Percentiles rank a stretch among this genome's conserved stretches.
Conservation (phyloP, 1,284 basidiomycete species). For the Golubevia sp. region DNA sequence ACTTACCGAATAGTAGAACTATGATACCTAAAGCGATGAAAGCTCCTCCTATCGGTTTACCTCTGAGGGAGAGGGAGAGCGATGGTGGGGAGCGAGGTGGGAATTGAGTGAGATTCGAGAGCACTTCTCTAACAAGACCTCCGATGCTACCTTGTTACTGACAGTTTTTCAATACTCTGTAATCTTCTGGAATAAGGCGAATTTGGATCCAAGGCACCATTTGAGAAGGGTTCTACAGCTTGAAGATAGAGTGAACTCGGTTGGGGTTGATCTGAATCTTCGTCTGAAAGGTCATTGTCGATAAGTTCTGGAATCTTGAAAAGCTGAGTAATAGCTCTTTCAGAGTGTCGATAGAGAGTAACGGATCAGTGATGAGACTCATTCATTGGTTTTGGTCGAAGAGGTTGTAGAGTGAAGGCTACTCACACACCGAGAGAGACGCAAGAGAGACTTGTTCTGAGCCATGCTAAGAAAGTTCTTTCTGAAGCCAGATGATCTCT, state of each 20-base stretch:
- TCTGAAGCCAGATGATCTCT: conserved; percentile 60
- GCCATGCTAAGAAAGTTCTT: conserved; percentile 61
- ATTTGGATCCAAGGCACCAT: too few species aligned
- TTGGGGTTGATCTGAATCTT: neutral
- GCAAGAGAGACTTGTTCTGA: conserved; percentile 55
- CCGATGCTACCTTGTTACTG: too few species aligned
- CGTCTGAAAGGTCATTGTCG: too few species aligned
- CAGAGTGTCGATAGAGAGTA: neutral
- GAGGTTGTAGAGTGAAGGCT: neutral
- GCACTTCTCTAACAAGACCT: too few species aligned
- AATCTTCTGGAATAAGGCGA: neutral
- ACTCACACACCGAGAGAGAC: conserved; percentile 52
- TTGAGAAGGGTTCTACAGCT: too few species aligned
- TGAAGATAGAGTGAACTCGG: neutral
- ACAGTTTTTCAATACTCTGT: neutral
- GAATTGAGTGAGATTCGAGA: neutral
- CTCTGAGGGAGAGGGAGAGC: conserved; percentile 9
- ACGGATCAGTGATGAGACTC: neutral
- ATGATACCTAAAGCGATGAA: conserved; percentile 43
- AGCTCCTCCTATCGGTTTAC: conserved; percentile 40
- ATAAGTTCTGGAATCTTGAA: conserved; percentile 51
- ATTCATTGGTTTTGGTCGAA: neutral
- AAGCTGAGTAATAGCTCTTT: conserved; percentile 49
- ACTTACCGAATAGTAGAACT: conserved; percentile 24
- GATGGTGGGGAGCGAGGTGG: neutral